Percentiles rank a stretch among this genome's conserved stretches.
Conservation (phyloP, 140 eudicot genomes). For the Flaveria floridana region DNA sequence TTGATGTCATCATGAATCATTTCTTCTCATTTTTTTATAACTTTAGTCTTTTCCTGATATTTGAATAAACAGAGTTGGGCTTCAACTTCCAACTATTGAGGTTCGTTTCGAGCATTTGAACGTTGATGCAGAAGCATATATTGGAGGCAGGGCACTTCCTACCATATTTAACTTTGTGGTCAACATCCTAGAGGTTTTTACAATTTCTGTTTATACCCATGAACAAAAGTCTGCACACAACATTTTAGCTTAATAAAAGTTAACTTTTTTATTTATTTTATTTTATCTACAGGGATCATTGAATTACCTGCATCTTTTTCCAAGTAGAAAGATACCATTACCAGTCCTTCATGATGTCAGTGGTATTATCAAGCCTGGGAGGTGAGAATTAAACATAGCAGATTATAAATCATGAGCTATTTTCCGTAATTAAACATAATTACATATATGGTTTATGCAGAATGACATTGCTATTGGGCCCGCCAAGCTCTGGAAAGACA, state of each 20-base stretch:
- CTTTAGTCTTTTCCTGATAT: not conserved
- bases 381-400: constrained; percentile 37
- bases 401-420: not conserved
- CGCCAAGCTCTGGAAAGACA: constrained; percentile 71
- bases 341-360: constrained; percentile 71
- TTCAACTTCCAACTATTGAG: constrained; percentile 65
- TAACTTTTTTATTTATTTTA: not conserved
- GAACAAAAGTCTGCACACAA: not conserved
- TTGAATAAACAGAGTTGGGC: constrained; percentile 53
- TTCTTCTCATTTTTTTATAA: not conserved
- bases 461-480: constrained; percentile 62
- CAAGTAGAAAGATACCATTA: constrained; percentile 55
- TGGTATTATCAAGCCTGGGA: constrained; percentile 66
- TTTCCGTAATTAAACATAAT: not conserved
- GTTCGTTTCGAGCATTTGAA: constrained; percentile 67
- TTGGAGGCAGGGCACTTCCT: constrained; percentile 70
- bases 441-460: constrained; percentile 37
- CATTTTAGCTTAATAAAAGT: not conserved
- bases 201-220: not conserved
- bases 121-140: constrained; percentile 60
- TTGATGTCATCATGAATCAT: not conserved
- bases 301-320: constrained; percentile 53
- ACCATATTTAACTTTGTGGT: constrained; percentile 56
- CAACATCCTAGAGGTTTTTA: constrained; percentile 52
- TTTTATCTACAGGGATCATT: constrained; percentile 44